Percentiles rank a stretch among this genome's conserved stretches.
These are phyloP conservation scores for Nemophila menziesii DNA, from an alignment of 257 asterid species.

Conservation along the genomic window DNA sequence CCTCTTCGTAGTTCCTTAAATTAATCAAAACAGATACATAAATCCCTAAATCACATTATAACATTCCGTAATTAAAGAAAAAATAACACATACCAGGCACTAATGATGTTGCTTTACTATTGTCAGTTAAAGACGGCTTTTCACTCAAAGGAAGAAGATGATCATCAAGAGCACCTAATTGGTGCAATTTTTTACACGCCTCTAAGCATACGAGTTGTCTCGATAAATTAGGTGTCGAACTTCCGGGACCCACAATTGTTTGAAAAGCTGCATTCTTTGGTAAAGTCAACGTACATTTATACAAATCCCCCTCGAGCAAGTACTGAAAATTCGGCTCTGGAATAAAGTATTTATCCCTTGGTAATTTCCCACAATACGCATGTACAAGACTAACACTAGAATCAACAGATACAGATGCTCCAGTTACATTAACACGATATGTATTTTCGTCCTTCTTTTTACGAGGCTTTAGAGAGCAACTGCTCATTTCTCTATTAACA, in stretches of 20 bases:
- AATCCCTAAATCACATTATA: too few relatives aligned
- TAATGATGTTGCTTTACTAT: constrained; percentile 24
- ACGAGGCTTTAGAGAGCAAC: constrained; percentile 21
- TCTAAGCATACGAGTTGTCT: constrained; percentile 77
- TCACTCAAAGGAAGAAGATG: constrained; percentile 40
- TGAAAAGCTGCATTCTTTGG: constrained; percentile 72
- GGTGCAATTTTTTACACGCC: constrained; percentile 81
- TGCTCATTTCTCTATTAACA: constrained; percentile 26
- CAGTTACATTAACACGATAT: constrained; percentile 56
- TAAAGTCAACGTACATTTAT: constrained; percentile 49
- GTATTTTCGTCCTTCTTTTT: constrained; percentile 19
- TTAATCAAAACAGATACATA: constrained; percentile 8
- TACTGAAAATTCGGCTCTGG: constrained; percentile 46
- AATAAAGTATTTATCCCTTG: constrained; percentile 42
- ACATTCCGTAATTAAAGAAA: too few relatives aligned
- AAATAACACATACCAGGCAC: constrained; percentile 37
- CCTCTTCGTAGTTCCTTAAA: constrained; percentile 85
- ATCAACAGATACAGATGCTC: constrained; percentile 53
- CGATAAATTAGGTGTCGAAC: constrained; percentile 28
- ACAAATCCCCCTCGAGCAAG: constrained; percentile 36
- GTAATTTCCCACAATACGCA: constrained; percentile 57
- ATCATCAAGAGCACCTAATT: constrained; percentile 50
- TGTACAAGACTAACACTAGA: constrained; percentile 60
- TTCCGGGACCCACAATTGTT: constrained; percentile 46
- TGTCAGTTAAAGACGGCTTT: constrained; percentile 22